Percentiles rank a stretch among this genome's conserved stretches.
phyloP scores from a whole-genome alignment of 2,329 filamentous ascomycete genomes.

The Aspergillus sojae region DNA sequence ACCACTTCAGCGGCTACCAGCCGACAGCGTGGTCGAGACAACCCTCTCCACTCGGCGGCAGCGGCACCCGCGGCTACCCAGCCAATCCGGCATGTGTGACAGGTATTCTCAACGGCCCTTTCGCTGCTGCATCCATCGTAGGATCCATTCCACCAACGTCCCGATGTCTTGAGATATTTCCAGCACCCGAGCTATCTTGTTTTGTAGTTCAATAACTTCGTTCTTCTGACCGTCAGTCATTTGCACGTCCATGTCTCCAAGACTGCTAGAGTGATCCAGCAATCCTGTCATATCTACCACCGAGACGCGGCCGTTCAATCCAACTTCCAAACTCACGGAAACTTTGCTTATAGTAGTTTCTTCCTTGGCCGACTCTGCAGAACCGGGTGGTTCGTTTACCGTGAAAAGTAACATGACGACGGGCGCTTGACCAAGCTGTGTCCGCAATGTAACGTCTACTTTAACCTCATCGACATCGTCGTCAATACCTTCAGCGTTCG shows the following conservation, averaged over 20 bases:
- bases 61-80: slow-evolving; percentile 1
- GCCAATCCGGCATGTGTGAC: background rate
- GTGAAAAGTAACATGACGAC: slow-evolving; percentile 43
- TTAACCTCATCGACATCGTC: slow-evolving; percentile 30
- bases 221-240: slow-evolving; percentile 19
- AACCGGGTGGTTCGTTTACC: slow-evolving; percentile 20
- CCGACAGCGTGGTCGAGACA: background rate
- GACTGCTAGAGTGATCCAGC: slow-evolving; percentile 21
- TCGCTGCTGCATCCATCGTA: slow-evolving; percentile 38
- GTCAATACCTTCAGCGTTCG: slow-evolving; percentile 4
- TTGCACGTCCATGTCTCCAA: slow-evolving; percentile 23
- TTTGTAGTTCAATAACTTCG: slow-evolving; percentile 30
- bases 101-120: slow-evolving; percentile 24
- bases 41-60: slow-evolving; percentile 8
- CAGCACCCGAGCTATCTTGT: slow-evolving; percentile 42
- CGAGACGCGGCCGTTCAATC: slow-evolving; percentile 44
- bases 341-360: slow-evolving; percentile 25
- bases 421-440: slow-evolving; percentile 41
- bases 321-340: slow-evolving; percentile 43
- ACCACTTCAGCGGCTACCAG: background rate
- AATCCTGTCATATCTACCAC: slow-evolving; percentile 43
- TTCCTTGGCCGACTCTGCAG: slow-evolving; percentile 10
- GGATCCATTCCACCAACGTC: slow-evolving; percentile 47
- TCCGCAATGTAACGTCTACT: slow-evolving; percentile 43
- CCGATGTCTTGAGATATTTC: slow-evolving; percentile 50